Base-by-base conservation (phyloP, 1,139 yeast species). In the Entelexis paramagnoliae region DNA sequence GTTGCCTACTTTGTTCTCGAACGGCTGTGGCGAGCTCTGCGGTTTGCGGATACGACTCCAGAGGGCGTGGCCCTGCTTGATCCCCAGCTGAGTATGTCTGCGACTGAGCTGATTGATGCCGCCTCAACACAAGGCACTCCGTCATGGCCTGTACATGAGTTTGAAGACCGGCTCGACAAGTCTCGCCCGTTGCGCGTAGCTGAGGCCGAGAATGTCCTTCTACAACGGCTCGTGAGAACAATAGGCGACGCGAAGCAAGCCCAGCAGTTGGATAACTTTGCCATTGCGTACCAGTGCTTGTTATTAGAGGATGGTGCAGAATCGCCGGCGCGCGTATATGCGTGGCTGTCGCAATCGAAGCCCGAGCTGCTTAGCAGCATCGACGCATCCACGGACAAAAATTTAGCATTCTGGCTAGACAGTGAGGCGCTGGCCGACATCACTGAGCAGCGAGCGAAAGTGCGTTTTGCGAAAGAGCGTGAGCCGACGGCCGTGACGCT, bases 401-500 rank as follows among this genome's bases (percentile, higher is more conserved):
- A 16, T 14, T n/a, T 34, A n/a, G 39, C 33, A 10, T 35, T 42
- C 16, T 53, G 58, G 52, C 50, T 51, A 8, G 59, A 50, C 3
- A 36, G 20, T 9, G 51, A 39, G 0, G 72, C 71, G 39, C 67
- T 89, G 22, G 62, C 68, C 0, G 72, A 71, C 36, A 70, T 78
- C 9, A 67, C 87, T 56, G 97, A 91, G 61, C 65, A 68, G 2
- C 73, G 83, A 36, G 96, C 91, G 0, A 74, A 80, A 57, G 80
- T 77, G 63, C 60, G 59, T 32, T 68, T 66, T 49, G 74, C 64
- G 72, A 41, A 60, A 13, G 64, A 66, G 7, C 74, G 86, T 56
- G 93, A 88, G 62, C 97, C 98, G 0, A 75, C 81, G 1, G 66
- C 73, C 3, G 80, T 93, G 48, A 75, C 95, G 0, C 72, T 93